Base-by-base conservation (phyloP, 495 filamentous ascomycete species). In the Neurospora intermedia region DNA sequence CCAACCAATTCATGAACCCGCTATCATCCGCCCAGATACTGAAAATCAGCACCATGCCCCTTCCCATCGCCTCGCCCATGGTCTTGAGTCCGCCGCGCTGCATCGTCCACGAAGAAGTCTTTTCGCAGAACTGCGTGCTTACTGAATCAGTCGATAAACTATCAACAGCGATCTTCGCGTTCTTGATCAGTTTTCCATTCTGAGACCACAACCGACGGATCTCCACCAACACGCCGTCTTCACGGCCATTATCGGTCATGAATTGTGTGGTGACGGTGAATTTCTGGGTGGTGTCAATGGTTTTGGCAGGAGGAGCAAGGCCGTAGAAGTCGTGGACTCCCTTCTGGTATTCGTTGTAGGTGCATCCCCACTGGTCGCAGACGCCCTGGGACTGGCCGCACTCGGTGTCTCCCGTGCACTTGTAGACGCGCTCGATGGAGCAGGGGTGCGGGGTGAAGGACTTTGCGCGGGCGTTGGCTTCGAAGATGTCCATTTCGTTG, bases 191-290 rank as follows among this genome's bases (percentile, higher is more conserved):
- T 41, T 82, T 81, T 13, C 88, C 88, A 76, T 88, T 81, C 80
- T 93, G 91, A 16, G 91, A 84, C 76, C 91, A 93, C 73, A 90
- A 77, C 41, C 91, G 86, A 18, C 83, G 83, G 79, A 92, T 90
- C 79, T 91, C 86, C 35, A 75, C 80, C 13, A 92, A 83, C 0
- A 79, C 80, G 16, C 89, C 89, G 20, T 70, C 41, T 18, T 71
- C 71, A 0, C 27, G 66, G 8, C 83, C 83, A 72, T 86, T 83
- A 71, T 83, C 74, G 31, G 88, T 90, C 73, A 89, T 77, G 82
- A 92, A 92, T 77, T 92, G 89, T 5, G 91, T 93, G 45, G 91
- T 87, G 13, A 92, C 89, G 16, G 89, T 93, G 75, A 93, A 84
- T 7, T 84, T 84, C 71, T 85, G 83, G 43, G 79, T 83, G 70